Percentiles rank a stretch among this genome's conserved stretches.
Conservation (phyloP, 2,329 filamentous ascomycete genomes). For the Chaetomium olivaceum region DNA sequence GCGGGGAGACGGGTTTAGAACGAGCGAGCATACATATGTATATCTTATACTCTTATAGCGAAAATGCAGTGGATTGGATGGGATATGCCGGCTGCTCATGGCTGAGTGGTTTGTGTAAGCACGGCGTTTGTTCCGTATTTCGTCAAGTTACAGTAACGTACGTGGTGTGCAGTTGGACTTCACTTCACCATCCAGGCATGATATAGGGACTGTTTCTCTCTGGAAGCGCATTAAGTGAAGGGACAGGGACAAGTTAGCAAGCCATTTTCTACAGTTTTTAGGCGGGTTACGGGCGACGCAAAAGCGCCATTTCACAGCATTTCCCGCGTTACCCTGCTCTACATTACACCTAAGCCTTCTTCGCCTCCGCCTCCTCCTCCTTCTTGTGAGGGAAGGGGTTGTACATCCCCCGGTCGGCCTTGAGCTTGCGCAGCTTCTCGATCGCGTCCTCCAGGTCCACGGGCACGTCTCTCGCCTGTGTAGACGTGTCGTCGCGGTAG, state of each 20-base stretch:
- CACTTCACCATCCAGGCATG: no score
- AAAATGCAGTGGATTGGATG: slow-evolving; percentile 2
- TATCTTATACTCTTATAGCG: background rate
- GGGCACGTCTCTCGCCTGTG: slow-evolving; percentile 61
- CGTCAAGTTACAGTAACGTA: background rate
- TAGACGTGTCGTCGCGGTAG: slow-evolving; percentile 63
- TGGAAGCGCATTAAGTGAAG: no score
- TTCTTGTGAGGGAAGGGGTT: slow-evolving; percentile 40
- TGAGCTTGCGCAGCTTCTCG: slow-evolving; percentile 55
- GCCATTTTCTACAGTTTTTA: background rate
- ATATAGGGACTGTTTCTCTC: no score
- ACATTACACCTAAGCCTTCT: slow-evolving; percentile 16
- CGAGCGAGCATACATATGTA: slow-evolving; percentile 6
- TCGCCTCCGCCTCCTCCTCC: slow-evolving; percentile 31
- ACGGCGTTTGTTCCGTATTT: background rate
- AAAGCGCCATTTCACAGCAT: background rate
- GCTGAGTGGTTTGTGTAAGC: background rate
- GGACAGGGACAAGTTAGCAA: background rate
- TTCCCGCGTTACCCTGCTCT: background rate
- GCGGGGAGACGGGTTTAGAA: background rate
- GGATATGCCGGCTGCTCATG: background rate
- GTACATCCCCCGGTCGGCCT: slow-evolving; percentile 47
- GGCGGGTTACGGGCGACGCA: background rate
- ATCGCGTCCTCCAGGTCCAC: slow-evolving; percentile 58
- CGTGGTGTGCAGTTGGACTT: background rate